Conservation (phyloP, 305 asterid species). For the Fraxinus xanthoxyloides region DNA sequence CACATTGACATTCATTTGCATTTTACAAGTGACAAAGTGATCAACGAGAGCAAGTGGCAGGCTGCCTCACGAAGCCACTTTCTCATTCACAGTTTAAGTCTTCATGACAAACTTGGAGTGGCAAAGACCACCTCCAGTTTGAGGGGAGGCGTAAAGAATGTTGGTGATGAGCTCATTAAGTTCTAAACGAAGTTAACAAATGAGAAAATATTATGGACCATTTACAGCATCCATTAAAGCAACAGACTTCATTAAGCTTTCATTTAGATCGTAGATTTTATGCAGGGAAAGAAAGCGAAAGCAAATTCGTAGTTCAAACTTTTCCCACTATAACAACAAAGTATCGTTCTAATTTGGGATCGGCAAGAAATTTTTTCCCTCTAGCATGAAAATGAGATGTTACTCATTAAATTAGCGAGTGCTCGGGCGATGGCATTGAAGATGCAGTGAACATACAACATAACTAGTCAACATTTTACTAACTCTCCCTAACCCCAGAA, state of each 20-base stretch:
- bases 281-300: background rate
- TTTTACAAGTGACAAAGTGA: background rate
- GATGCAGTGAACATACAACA: slow-evolving; percentile 22
- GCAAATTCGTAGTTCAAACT: background rate
- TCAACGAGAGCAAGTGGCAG: background rate
- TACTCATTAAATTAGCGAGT: slow-evolving; percentile 33
- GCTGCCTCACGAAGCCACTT: background rate
- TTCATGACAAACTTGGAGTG: background rate
- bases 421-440: background rate
- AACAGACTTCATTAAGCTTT: background rate
- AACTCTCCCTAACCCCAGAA: slow-evolving; percentile 21
- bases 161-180: background rate
- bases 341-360: background rate
- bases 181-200: background rate
- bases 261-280: background rate
- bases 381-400: background rate
- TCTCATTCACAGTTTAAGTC: background rate
- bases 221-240: background rate
- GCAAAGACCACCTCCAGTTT: background rate
- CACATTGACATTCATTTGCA: background rate
- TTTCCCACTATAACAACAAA: background rate
- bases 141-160: background rate
- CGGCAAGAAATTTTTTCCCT: background rate
- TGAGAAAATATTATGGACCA: background rate
- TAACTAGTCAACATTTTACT: background rate